Conservation (phyloP, 148 eudicot genomes). For the Rhododendron kiyosumense region DNA sequence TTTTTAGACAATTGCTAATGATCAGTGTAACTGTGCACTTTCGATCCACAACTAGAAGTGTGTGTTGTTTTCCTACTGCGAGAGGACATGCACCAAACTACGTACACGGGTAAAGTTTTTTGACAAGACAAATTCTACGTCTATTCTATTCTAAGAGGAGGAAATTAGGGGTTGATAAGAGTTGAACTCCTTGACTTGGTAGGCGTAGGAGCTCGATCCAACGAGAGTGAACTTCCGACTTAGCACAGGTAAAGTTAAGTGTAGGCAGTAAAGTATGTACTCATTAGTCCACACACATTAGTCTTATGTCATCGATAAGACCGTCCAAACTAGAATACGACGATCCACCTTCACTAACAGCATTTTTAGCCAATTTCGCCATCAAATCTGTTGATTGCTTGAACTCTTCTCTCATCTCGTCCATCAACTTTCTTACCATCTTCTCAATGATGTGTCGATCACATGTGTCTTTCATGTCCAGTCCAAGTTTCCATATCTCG, state of each 20-base stretch:
- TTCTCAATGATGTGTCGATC: neutral
- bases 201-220: too few species aligned
- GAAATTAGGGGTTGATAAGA: too few species aligned
- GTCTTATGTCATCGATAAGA: slow-evolving; percentile 1
- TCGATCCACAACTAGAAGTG: neutral
- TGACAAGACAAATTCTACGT: neutral
- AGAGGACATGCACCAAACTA: neutral
- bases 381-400: neutral
- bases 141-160: neutral
- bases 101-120: neutral
- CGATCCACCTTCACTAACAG: neutral
- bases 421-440: slow-evolving; percentile 6
- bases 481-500: neutral
- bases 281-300: neutral
- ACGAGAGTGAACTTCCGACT: too few species aligned
- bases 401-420: neutral
- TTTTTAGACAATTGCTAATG: neutral
- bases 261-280: neutral
- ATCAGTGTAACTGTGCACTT: neutral
- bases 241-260: neutral
- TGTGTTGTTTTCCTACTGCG: neutral
- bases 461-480: neutral
- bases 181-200: too few species aligned
- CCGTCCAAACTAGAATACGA: neutral
- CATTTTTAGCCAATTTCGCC: neutral